Conservation (phyloP, 768 basidiomycete species). For the Cytidiella melzeri region DNA sequence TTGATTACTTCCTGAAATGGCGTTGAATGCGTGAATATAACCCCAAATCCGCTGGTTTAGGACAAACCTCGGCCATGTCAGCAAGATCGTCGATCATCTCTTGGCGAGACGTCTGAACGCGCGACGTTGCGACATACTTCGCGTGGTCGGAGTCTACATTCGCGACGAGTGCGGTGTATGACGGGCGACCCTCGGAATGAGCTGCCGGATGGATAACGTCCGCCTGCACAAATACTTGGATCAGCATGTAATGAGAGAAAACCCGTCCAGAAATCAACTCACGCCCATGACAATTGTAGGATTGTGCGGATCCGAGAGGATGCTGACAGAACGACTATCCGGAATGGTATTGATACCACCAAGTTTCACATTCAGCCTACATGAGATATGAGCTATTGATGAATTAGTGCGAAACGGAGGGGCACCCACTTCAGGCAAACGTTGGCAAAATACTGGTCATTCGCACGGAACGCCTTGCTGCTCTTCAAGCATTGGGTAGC, state of each 20-base stretch:
- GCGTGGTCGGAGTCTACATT: conserved; percentile 73
- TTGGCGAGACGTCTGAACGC: conserved; percentile 60
- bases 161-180: conserved; percentile 74
- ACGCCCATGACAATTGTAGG: conserved; percentile 79
- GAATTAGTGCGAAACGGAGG: background rate
- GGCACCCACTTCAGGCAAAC: conserved; percentile 65
- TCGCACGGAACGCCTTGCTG: conserved; percentile 59
- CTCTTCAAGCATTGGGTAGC: conserved; percentile 76
- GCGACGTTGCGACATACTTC: conserved; percentile 59
- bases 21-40: background rate
- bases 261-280: conserved; percentile 7
- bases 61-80: conserved; percentile 53
- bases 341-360: conserved; percentile 81
- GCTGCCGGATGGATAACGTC: conserved; percentile 84
- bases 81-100: conserved; percentile 75
- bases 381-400: conserved; percentile 1
- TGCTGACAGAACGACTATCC: conserved; percentile 56
- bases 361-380: conserved; percentile 76
- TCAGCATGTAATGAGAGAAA: background rate
- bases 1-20: conserved; percentile 41
- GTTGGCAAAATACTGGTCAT: conserved; percentile 75
- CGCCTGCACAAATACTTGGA: conserved; percentile 33
- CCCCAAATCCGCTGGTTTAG: background rate
- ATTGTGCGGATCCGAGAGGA: conserved; percentile 60
- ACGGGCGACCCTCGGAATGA: conserved; percentile 71